Conservation (phyloP, 192 early-diverging fungal genomes). For the Piromyces finnis region DNA sequence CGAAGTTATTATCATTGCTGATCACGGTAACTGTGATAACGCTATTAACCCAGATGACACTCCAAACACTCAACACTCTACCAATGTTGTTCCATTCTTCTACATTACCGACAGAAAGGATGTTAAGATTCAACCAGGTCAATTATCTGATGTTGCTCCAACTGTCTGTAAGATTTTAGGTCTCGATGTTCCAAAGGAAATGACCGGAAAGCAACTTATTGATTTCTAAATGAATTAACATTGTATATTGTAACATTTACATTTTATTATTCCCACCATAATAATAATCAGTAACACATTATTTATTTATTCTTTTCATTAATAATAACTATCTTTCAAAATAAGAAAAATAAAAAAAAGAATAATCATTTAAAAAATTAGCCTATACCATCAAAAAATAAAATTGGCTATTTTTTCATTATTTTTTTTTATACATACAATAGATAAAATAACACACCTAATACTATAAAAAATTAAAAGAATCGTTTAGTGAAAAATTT, state of each 20-base stretch:
- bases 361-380: too few species aligned
- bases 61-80: conserved; percentile 97
- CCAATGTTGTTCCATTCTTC: conserved; percentile 15
- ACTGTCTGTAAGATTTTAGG: conserved; percentile 88
- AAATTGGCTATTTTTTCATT: too few species aligned
- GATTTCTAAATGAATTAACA: background rate
- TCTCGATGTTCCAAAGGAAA: conserved; percentile 78
- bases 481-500: too few species aligned
- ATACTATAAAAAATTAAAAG: too few species aligned
- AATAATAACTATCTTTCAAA: too few species aligned
- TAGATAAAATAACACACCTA: too few species aligned
- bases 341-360: too few species aligned
- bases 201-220: conserved; percentile 48
- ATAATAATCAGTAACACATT: too few species aligned
- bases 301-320: too few species aligned
- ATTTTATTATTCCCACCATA: background rate
- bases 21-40: conserved; percentile 99
- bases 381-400: too few species aligned
- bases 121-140: conserved; percentile 24
- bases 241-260: background rate
- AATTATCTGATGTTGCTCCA: conserved; percentile 91
- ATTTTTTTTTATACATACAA: too few species aligned
- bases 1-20: conserved; percentile 83
- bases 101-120: background rate
- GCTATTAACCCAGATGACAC: conserved; percentile 74